Percentiles rank a stretch among this genome's conserved stretches.
Conservation (phyloP, 768 basidiomycete genomes). For the Pulveroboletus sp. region DNA sequence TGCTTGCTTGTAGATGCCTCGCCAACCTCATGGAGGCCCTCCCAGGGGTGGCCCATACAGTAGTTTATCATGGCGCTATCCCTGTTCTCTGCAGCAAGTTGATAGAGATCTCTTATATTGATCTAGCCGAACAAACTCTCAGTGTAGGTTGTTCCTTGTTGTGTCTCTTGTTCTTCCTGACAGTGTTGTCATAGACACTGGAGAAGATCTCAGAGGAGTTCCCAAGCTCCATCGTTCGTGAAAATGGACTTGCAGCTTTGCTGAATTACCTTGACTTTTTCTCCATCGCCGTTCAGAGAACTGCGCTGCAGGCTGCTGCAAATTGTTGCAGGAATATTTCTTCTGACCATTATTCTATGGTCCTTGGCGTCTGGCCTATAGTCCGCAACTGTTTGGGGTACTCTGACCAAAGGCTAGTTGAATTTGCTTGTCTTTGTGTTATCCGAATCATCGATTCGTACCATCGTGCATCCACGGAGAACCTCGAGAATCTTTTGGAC, state of each 20-base stretch:
- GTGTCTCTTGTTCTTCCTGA: constrained; percentile 8
- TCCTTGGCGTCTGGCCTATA: constrained; percentile 86
- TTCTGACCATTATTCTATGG: constrained; percentile 83
- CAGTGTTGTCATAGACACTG: constrained; percentile 60
- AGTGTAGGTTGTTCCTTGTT: constrained; percentile 59
- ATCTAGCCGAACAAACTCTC: constrained; percentile 95
- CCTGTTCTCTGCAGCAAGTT: constrained; percentile 96
- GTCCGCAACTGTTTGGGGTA: constrained; percentile 89
- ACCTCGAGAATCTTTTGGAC: constrained; percentile 83
- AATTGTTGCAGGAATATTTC: constrained; percentile 95
- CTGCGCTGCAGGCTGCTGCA: constrained; percentile 92
- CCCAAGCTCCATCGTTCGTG: constrained; percentile 91
- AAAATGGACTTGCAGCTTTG: constrained; percentile 88
- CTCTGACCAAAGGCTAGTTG: constrained; percentile 94
- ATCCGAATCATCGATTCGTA: constrained; percentile 94
- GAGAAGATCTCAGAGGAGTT: constrained; percentile 99
- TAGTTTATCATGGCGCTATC: constrained; percentile 98
- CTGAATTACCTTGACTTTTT: constrained; percentile 98
- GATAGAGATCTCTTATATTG: constrained; percentile 95
- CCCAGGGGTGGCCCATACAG: constrained; percentile 93
- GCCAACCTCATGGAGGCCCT: constrained; percentile 99
- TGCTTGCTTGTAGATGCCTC: constrained; percentile 92
- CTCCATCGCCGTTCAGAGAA: constrained; percentile 94
- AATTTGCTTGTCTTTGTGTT: constrained; percentile 91
- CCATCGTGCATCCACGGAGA: constrained; percentile 75